Percentiles rank a stretch among this genome's conserved stretches.
Evolutionary conservation across 768 basidiomycete species (phyloP).

Genomic region (Auricularia cornea): DNA sequence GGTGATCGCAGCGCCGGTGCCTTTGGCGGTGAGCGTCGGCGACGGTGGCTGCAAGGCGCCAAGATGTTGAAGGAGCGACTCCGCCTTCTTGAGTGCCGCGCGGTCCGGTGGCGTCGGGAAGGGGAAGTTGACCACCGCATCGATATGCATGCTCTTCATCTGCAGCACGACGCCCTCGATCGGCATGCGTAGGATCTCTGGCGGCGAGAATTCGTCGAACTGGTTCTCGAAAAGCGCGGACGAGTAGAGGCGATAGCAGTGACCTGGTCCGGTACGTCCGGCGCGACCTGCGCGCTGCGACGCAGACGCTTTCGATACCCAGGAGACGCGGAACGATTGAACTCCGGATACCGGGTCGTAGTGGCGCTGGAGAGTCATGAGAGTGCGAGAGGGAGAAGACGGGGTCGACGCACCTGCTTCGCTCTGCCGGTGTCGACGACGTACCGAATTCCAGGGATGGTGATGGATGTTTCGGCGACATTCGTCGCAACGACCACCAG

Average conservation of each 20-base stretch:
- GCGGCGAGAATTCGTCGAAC: constrained; percentile 77
- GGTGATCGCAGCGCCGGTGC: constrained; percentile 61
- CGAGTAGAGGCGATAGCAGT: constrained; percentile 96
- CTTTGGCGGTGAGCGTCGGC: constrained; percentile 14
- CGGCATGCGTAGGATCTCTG: constrained; percentile 91
- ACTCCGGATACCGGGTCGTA: constrained; percentile 77
- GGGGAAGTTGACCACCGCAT: constrained; percentile 92
- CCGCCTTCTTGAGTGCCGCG: constrained; percentile 64
- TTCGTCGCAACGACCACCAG: constrained; percentile 94
- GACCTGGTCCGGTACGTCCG: constrained; percentile 94
- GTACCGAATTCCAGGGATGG: constrained; percentile 94
- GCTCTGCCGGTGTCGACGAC: constrained; percentile 95
- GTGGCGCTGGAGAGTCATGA: constrained; percentile 45
- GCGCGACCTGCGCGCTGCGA: constrained; percentile 93
- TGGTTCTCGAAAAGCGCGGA: constrained; percentile 91
- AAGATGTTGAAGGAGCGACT: constrained; percentile 68
- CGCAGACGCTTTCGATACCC: constrained; percentile 94
- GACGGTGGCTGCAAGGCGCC: constrained; percentile 59
- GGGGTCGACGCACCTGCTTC: constrained; percentile 85
- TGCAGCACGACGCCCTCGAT: constrained; percentile 95
- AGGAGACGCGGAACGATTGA: constrained; percentile 85
- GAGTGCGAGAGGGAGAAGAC: neutral
- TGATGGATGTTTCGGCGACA: constrained; percentile 93
- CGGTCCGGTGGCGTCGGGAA: constrained; percentile 95
- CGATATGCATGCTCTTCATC: constrained; percentile 99